These are phyloP conservation scores for Xerocomellus amylosporus DNA, from an alignment of 768 basidiomycete genomes.

Conservation along the genomic window DNA sequence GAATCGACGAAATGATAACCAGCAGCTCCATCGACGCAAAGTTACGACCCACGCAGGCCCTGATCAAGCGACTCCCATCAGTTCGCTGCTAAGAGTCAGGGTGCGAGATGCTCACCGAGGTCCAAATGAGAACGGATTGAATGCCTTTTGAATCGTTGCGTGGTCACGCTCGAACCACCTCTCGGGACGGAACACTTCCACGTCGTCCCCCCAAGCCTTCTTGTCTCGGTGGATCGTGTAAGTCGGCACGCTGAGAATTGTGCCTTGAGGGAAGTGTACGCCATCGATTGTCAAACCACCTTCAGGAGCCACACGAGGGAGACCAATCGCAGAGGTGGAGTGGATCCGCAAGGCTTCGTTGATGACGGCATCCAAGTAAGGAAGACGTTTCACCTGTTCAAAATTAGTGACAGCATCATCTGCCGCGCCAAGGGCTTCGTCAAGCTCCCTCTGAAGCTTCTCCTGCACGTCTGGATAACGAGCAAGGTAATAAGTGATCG, in stretches of 20 bases:
- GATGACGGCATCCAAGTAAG: slow-evolving; percentile 85
- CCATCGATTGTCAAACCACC: slow-evolving; percentile 60
- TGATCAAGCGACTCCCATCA: slow-evolving; percentile 23
- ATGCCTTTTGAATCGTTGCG: slow-evolving; percentile 60
- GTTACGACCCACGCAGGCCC: slow-evolving; percentile 84
- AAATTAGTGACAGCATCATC: slow-evolving; percentile 60
- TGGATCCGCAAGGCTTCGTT: slow-evolving; percentile 84
- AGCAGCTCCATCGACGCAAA: slow-evolving; percentile 76
- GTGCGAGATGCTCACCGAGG: slow-evolving; percentile 49
- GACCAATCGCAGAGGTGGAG: slow-evolving; percentile 79
- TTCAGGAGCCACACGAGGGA: slow-evolving; percentile 75
- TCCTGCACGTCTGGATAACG: slow-evolving; percentile 58
- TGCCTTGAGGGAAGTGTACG: slow-evolving; percentile 67
- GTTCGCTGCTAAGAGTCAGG: background rate
- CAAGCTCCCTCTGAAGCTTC: slow-evolving; percentile 76
- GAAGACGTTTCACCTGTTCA: slow-evolving; percentile 68
- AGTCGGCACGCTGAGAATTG: slow-evolving; percentile 75
- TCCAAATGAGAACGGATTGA: slow-evolving; percentile 85
- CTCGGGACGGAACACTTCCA: slow-evolving; percentile 73
- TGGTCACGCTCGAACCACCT: slow-evolving; percentile 78
- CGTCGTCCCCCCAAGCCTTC: slow-evolving; percentile 74
- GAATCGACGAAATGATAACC: slow-evolving; percentile 77
- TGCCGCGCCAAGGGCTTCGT: slow-evolving; percentile 52
- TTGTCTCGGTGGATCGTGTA: slow-evolving; percentile 79
- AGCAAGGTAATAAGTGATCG: slow-evolving; percentile 83